Evolutionary conservation across 2,329 filamentous ascomycete genomes (phyloP), one percentile per base, ranked within the genome.

Genomic region (Stemphylium lycopersici): DNA sequence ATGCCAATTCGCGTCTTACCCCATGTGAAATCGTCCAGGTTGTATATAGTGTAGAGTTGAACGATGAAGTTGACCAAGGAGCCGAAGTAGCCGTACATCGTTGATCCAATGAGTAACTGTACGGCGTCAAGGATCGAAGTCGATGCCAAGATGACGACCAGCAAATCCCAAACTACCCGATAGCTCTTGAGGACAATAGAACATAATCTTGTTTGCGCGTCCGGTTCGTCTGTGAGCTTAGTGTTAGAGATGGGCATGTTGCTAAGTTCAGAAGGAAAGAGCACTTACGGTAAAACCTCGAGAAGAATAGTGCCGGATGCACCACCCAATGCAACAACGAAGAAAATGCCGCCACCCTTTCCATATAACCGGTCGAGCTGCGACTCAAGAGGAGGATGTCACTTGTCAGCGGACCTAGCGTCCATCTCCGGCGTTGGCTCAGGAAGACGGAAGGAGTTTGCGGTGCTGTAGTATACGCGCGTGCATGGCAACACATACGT

Each of bases 401-500:
- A 22, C 50, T 53, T 15, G 50, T 48, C 22, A 53, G 50, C 1
- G 50, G 50, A n/a, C 50, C 50, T 11, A 53, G 20, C 6, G 50
- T 53, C 50, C 50, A 53, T 38, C 50, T 37, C 6, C 50, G 50
- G 1, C 50, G 32, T 38, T 53, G 50, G 34, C 50, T 53, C 24
- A 53, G 32, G 12, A 53, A 53, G 18, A 53, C 50, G 3, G 44
- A 53, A 42, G 32, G 32, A 0, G 22, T 42, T 0, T 5, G 37
- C 2, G 50, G 50, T 11, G 24, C 24, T 8, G 44, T 43, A 16
- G 50, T 53, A 8, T 42, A 53, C n/a, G 50, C 50, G n/a, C 20
- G 38, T 13, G 50, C 50, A 24, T n/a, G 16, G 16, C 42, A 32
- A 22, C 45, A 48, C n/a, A 41, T 16, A 10, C 50, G 50, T 8